Evolutionary conservation across 1,284 basidiomycete species (phyloP).

Genomic region (Moesziomyces sp.): DNA sequence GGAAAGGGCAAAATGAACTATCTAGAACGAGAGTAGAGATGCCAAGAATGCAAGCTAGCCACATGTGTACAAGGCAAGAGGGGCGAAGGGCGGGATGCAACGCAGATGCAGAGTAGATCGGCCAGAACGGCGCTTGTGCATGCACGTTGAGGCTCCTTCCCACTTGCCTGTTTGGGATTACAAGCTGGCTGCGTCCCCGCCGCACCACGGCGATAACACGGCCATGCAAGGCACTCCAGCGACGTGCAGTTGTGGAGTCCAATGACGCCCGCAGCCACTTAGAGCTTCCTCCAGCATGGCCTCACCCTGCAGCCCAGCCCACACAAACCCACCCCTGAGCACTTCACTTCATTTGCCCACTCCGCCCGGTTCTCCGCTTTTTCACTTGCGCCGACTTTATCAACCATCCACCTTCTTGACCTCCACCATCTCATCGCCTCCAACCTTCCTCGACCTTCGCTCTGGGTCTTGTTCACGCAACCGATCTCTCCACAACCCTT

Average conservation of each 20-base stretch:
- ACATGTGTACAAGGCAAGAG: too few species aligned
- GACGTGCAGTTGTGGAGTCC: neutral
- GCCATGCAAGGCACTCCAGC: neutral
- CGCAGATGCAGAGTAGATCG: slow-evolving; percentile 36
- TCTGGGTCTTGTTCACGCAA: neutral
- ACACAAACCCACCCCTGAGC: too few species aligned
- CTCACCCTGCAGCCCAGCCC: too few species aligned
- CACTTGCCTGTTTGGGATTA: slow-evolving; percentile 23
- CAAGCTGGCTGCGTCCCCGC: neutral
- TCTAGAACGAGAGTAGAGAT: neutral
- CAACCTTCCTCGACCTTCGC: too few species aligned
- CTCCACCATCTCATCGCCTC: neutral
- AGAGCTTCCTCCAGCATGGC: neutral
- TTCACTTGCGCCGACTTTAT: neutral
- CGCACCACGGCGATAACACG: neutral
- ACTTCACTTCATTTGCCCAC: too few species aligned
- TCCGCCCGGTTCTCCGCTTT: slow-evolving; percentile 4
- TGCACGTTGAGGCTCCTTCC: slow-evolving; percentile 21
- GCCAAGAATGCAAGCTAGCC: too few species aligned
- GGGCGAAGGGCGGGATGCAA: neutral
- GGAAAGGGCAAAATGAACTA: neutral
- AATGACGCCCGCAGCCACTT: neutral
- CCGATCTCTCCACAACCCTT: neutral
- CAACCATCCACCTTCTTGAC: neutral
- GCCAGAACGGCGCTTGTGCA: slow-evolving; percentile 27